Conservation (phyloP, 1,284 basidiomycete species). For the Exobasidium rhododendri region DNA sequence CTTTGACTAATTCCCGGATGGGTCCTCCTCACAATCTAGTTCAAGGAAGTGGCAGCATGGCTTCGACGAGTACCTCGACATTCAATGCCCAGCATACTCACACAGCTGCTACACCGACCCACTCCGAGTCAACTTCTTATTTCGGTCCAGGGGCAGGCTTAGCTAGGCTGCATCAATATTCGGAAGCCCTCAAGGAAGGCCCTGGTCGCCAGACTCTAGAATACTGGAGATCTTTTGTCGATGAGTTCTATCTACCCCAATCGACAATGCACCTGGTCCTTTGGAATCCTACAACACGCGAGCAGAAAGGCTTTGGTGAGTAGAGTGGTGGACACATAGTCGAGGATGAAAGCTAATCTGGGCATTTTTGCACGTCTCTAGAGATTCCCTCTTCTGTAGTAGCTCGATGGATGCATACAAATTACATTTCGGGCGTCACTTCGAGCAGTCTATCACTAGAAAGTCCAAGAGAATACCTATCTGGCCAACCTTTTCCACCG, state of each 20-base stretch:
- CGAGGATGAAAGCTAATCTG: not conserved
- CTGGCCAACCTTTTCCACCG: slow-evolving; percentile 24
- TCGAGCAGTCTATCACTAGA: slow-evolving; percentile 27
- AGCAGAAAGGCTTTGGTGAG: slow-evolving; percentile 34
- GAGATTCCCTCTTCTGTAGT: slow-evolving; percentile 30
- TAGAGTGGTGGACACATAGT: not conserved
- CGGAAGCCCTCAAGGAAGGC: not conserved
- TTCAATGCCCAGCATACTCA: not conserved
- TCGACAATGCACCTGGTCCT: slow-evolving; percentile 32
- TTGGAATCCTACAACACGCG: slow-evolving; percentile 35
- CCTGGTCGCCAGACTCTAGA: slow-evolving; percentile 16
- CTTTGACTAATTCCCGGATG: not conserved
- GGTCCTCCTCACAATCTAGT: not conserved
- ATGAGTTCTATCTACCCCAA: slow-evolving; percentile 32
- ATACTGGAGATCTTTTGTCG: slow-evolving; percentile 34
- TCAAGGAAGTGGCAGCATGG: not conserved
- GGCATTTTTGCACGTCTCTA: slow-evolving; percentile 2
- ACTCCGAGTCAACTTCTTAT: not conserved
- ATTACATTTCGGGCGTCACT: slow-evolving; percentile 32
- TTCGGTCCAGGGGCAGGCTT: not conserved
- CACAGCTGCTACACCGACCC: not conserved
- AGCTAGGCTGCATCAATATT: not conserved
- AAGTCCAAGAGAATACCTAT: slow-evolving; percentile 32
- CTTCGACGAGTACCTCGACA: not conserved
- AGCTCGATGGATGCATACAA: slow-evolving; percentile 35